Percentiles rank a stretch among this genome's conserved stretches.
phyloP scores from a whole-genome alignment of 805 yeast species.

The Candida vaughaniae region DNA sequence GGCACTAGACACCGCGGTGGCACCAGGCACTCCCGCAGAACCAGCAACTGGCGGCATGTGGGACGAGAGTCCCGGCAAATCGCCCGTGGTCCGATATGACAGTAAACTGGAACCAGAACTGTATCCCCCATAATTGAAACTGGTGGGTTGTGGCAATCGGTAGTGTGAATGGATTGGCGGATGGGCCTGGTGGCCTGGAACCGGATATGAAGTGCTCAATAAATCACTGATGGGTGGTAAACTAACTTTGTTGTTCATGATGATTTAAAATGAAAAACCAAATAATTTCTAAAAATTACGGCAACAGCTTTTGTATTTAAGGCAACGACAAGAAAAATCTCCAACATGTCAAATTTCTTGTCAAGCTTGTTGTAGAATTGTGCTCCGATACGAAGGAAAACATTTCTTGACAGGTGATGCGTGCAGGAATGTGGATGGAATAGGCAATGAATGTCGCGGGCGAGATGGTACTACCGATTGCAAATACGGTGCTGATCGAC shows the following conservation, averaged over 20 bases:
- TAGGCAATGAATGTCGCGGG: too few species aligned
- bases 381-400: conserved; percentile 2
- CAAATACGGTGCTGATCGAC: too few species aligned
- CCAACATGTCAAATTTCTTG: conserved; percentile 14
- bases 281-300: neutral
- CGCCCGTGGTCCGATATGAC: neutral
- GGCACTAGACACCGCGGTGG: too few species aligned
- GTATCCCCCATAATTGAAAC: neutral
- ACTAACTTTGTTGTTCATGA: conserved; percentile 24
- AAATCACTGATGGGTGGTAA: conserved; percentile 46
- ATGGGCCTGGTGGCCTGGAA: neutral
- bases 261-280: conserved; percentile 1
- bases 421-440: neutral
- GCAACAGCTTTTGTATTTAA: conserved; percentile 1
- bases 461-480: too few species aligned
- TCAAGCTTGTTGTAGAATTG: conserved; percentile 2
- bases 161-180: neutral
- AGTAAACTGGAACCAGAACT: neutral
- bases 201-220: conserved; percentile 14
- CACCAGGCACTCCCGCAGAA: neutral
- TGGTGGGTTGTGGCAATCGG: neutral
- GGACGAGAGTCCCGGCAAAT: neutral
- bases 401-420: conserved; percentile 6
- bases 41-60: neutral
- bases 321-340: conserved; percentile 4